Evolutionary conservation across 2,329 filamentous ascomycete species (phyloP).

Genomic region (Pestalotiopsis sp.): DNA sequence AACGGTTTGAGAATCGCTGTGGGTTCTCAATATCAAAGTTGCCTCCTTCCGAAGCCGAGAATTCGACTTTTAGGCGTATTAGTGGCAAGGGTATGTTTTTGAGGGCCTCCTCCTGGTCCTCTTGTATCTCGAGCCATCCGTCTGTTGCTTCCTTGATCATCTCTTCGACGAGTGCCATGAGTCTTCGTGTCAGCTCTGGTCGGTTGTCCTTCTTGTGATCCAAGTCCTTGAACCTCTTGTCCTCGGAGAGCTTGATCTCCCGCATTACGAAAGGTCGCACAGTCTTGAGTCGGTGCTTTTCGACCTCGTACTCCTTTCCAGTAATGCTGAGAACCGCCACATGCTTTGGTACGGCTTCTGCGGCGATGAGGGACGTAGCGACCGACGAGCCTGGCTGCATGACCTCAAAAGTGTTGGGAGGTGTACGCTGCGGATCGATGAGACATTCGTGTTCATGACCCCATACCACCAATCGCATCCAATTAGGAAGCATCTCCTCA

Average conservation of each 20-base stretch:
- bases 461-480: constrained; percentile 92
- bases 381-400: constrained; percentile 98
- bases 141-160: constrained; percentile 84
- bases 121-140: constrained; percentile 81
- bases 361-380: constrained; percentile 86
- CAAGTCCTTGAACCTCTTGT: constrained; percentile 75
- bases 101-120: constrained; percentile 58
- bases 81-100: constrained; percentile 75
- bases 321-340: constrained; percentile 84
- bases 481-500: constrained; percentile 88
- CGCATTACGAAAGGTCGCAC: constrained; percentile 89
- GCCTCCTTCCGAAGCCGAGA: constrained; percentile 80
- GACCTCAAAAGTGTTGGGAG: constrained; percentile 88
- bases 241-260: constrained; percentile 77
- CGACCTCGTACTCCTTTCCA: constrained; percentile 77
- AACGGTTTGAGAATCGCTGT: constrained; percentile 92
- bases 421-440: constrained; percentile 81
- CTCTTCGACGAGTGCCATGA: constrained; percentile 79
- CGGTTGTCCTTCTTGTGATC: constrained; percentile 84
- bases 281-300: constrained; percentile 81
- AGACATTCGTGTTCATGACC: constrained; percentile 97
- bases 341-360: constrained; percentile 89
- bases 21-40: constrained; percentile 92
- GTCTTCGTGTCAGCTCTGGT: constrained; percentile 73
- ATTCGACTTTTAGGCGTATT: constrained; percentile 89